Evolutionary conservation across 805 yeast genomes (phyloP).

Genomic region (Cyberlindnera maritima): DNA sequence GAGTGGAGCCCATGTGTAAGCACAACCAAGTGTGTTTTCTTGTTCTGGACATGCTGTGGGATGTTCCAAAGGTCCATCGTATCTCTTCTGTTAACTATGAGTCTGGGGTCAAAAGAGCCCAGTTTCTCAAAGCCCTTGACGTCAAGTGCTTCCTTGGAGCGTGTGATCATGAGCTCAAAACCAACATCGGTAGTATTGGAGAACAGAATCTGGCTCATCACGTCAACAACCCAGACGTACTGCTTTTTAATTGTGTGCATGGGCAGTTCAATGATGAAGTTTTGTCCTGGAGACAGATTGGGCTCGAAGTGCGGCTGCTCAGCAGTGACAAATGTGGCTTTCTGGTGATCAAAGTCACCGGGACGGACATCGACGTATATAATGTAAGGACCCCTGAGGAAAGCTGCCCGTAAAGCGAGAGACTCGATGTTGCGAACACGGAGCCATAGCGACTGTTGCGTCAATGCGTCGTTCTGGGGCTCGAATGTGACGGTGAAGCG

Average conservation of each 20-base stretch:
- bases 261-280: constrained; percentile 56
- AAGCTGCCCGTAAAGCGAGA: constrained; percentile 65
- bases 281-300: constrained; percentile 66
- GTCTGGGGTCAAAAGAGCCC: constrained; percentile 31
- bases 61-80: constrained; percentile 72
- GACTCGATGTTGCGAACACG: constrained; percentile 63
- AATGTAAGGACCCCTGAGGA: constrained; percentile 73
- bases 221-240: constrained; percentile 70
- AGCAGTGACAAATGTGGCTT: constrained; percentile 58
- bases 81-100: constrained; percentile 49
- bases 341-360: constrained; percentile 49
- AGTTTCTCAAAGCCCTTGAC: constrained; percentile 28
- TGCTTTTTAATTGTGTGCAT: constrained; percentile 57
- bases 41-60: constrained; percentile 41
- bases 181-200: constrained; percentile 57
- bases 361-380: constrained; percentile 67
- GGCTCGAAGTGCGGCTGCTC: constrained; percentile 79
- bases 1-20: constrained; percentile 80
- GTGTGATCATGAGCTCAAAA: constrained; percentile 58
- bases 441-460: constrained; percentile 43
- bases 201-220: constrained; percentile 69
- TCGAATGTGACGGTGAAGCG: constrained; percentile 50
- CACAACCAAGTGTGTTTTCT: constrained; percentile 63
- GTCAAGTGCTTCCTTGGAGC: constrained; percentile 31
- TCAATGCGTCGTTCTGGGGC: constrained; percentile 33